A percentile compares a stretch with the other conserved stretches of the same genome.
Evolutionary conservation across 78 protist species (phyloP).

Genomic region (Dictyostelium brefeldianum): DNA sequence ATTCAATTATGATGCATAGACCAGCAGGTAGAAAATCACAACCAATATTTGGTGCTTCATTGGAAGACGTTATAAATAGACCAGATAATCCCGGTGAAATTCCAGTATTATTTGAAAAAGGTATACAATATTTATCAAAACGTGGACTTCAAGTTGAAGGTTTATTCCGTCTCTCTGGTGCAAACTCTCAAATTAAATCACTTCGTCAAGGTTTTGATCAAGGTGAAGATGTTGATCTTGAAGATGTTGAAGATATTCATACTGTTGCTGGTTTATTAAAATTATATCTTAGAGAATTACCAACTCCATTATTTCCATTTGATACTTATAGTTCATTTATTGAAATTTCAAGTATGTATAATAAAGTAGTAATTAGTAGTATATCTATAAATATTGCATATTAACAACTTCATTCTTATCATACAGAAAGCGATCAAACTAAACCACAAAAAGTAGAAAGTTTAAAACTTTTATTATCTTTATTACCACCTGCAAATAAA

Average conservation of each 20-base stretch:
- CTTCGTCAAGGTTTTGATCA: constrained; percentile 42
- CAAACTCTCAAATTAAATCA: constrained; percentile 59
- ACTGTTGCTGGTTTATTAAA: constrained; percentile 70
- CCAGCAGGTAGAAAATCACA: constrained; percentile 33
- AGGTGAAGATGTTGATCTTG: constrained; percentile 69
- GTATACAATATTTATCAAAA: constrained; percentile 18
- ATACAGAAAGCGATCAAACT: constrained; percentile 12
- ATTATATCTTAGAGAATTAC: constrained; percentile 60
- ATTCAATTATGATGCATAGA: constrained; percentile 34
- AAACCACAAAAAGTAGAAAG: constrained; percentile 42
- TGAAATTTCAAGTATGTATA: constrained; percentile 56
- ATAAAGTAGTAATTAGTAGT: not conserved
- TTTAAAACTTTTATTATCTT: constrained; percentile 42
- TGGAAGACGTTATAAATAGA: constrained; percentile 60
- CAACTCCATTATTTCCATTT: constrained; percentile 71
- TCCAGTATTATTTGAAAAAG: constrained; percentile 51
- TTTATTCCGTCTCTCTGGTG: constrained; percentile 77
- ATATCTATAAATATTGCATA: not conserved
- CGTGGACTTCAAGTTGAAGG: constrained; percentile 68
- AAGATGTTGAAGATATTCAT: constrained; percentile 74
- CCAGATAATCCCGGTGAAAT: constrained; percentile 54
- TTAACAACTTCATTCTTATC: not conserved
- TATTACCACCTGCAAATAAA: constrained; percentile 53
- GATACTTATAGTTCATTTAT: constrained; percentile 66
- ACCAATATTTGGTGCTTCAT: constrained; percentile 72